Evolutionary conservation across 495 filamentous ascomycete species (phyloP).

Genomic region (Glutinoglossum americanum): DNA sequence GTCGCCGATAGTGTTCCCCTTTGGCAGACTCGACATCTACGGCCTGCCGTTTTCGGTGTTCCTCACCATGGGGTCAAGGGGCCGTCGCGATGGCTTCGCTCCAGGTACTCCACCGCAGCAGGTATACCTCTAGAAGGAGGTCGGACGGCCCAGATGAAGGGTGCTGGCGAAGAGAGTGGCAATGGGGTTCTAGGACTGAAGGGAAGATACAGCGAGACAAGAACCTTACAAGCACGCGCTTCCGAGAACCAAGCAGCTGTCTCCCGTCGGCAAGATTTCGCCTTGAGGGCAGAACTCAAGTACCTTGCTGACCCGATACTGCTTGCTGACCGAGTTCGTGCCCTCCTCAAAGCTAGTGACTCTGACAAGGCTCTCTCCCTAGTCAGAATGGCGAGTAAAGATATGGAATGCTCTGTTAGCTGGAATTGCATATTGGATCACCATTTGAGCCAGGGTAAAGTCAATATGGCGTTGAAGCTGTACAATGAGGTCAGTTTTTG

Average conservation of each 20-base stretch:
- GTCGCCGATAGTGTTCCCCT: not conserved
- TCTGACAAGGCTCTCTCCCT: conserved; percentile 40
- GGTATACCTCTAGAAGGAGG: not conserved
- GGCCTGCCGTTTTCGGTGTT: too few species aligned
- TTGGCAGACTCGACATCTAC: not conserved
- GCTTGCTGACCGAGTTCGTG: conserved; percentile 38
- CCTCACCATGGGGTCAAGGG: too few species aligned
- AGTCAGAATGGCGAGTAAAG: conserved; percentile 40
- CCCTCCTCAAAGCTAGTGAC: conserved; percentile 29
- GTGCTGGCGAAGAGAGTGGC: not conserved
- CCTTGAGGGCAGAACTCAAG: conserved; percentile 30
- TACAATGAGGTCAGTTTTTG: conserved; percentile 53
- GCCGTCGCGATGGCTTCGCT: not conserved
- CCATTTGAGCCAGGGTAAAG: conserved; percentile 32
- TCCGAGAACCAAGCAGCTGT: not conserved
- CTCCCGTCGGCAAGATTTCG: not conserved
- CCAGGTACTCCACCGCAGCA: not conserved
- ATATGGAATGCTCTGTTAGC: conserved; percentile 38
- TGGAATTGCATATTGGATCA: conserved; percentile 79
- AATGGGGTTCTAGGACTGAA: not conserved
- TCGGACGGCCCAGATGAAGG: not conserved
- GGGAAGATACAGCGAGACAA: too few species aligned
- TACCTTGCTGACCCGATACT: conserved; percentile 43
- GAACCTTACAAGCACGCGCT: not conserved
- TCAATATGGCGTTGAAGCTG: conserved; percentile 43